Conservation (phyloP, 2,329 filamentous ascomycete species). For the Aspergillus carbonarius region DNA sequence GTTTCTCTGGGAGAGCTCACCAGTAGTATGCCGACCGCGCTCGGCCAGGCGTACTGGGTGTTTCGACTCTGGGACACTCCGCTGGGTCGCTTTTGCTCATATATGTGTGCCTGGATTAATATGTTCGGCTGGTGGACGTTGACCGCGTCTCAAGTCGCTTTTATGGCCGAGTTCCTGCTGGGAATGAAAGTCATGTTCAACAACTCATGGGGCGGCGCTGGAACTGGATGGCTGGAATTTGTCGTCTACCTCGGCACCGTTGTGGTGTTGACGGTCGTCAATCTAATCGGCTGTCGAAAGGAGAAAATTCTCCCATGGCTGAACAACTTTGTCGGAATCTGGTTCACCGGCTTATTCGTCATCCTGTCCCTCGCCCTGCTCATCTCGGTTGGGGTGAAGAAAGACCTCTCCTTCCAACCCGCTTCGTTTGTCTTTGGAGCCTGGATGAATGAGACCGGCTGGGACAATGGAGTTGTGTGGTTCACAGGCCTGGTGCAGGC, state of each 20-base stretch:
- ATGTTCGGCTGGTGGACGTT: conserved; percentile 61
- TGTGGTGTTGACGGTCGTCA: conserved; percentile 50
- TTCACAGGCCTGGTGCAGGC: conserved; percentile 59
- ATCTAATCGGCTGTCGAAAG: conserved; percentile 53
- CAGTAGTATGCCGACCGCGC: conserved; percentile 60
- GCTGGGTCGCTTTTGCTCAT: conserved; percentile 52
- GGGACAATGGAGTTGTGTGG: conserved; percentile 57
- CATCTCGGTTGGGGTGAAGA: conserved; percentile 51
- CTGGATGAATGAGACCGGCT: conserved; percentile 55
- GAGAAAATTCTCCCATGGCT: conserved; percentile 52
- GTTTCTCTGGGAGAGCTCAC: conserved; percentile 67
- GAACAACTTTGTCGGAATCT: conserved; percentile 58
- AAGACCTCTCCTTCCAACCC: conserved; percentile 48
- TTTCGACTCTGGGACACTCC: conserved; percentile 43
- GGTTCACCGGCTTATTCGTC: conserved; percentile 55
- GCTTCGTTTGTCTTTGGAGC: conserved; percentile 54
- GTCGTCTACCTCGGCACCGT: conserved; percentile 56
- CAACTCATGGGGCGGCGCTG: conserved; percentile 47
- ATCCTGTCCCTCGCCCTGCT: conserved; percentile 53
- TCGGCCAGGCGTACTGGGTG: conserved; percentile 62
- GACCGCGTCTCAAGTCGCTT: conserved; percentile 56
- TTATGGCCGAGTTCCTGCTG: conserved; percentile 59
- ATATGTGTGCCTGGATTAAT: conserved; percentile 62
- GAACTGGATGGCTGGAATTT: conserved; percentile 55
- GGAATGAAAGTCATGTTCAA: conserved; percentile 58